Evolutionary conservation across 1,139 yeast species (phyloP).

Genomic region (Pichia sp.): DNA sequence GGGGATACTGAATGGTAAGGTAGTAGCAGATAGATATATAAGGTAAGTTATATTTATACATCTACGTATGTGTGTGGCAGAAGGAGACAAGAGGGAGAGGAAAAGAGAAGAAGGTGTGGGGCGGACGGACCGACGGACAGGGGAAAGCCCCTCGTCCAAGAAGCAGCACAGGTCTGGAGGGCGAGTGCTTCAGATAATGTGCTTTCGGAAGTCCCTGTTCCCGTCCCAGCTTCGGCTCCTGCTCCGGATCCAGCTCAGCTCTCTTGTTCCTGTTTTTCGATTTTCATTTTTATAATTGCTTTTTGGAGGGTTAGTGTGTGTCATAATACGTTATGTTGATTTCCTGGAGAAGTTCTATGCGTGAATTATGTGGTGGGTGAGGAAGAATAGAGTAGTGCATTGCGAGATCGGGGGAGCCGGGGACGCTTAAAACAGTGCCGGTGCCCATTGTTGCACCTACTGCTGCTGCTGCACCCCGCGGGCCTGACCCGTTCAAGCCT

Average conservation of each 20-base stretch:
- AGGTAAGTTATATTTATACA: not conserved
- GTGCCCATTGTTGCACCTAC: no score
- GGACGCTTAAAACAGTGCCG: no score
- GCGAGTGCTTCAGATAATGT: not conserved
- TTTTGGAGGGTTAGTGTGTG: no score
- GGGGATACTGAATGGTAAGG: not conserved
- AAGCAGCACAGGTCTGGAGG: not conserved
- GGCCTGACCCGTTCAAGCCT: slow-evolving; percentile 38
- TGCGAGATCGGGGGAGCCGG: no score
- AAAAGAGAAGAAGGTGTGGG: not conserved
- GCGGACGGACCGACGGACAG: not conserved
- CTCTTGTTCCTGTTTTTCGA: not conserved
- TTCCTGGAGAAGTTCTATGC: no score
- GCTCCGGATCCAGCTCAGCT: not conserved
- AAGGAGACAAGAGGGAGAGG: not conserved
- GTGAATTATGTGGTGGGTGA: no score
- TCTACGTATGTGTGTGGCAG: not conserved
- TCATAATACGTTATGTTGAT: no score
- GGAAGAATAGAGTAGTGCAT: no score
- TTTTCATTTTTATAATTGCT: no score
- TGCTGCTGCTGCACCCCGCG: no score
- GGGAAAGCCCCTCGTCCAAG: not conserved
- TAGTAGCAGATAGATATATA: not conserved
- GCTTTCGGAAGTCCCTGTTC: no score
- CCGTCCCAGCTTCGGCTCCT: no score